A percentile compares a stretch with the other conserved stretches of the same genome.
Conservation (phyloP, 495 filamentous ascomycete genomes). For the Xylaria acuta region DNA sequence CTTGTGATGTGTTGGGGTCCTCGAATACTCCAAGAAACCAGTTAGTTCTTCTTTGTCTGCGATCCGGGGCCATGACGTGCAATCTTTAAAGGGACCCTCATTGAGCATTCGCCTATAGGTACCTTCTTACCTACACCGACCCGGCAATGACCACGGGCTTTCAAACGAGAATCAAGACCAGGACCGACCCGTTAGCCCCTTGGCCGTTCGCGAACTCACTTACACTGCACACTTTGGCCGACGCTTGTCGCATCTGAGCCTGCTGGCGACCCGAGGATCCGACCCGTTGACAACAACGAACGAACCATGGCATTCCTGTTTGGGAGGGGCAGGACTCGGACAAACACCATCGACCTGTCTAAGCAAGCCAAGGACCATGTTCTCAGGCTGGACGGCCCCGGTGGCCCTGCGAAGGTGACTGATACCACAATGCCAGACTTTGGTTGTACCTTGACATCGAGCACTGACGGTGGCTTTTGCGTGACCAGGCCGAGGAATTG, state of each 20-base stretch:
- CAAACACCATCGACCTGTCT: conserved; percentile 56
- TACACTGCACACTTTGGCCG: conserved; percentile 5
- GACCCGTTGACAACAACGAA: not conserved
- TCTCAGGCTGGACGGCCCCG: conserved; percentile 58
- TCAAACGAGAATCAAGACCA: conserved; percentile 9
- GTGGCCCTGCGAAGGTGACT: conserved; percentile 59
- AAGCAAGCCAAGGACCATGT: conserved; percentile 63
- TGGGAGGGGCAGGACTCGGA: conserved; percentile 68
- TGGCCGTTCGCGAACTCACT: not conserved
- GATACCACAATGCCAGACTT: conserved; percentile 16
- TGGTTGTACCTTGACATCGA: conserved; percentile 18
- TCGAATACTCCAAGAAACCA: conserved; percentile 7
- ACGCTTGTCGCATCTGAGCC: conserved; percentile 5
- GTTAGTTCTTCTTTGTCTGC: conserved; percentile 9
- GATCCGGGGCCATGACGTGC: conserved; percentile 11
- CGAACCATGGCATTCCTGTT: conserved; percentile 89
- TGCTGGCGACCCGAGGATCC: not conserved
- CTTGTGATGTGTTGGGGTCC: conserved; percentile 6
- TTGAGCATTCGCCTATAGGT: conserved; percentile 2
- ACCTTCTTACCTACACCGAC: not conserved
- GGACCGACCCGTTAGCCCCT: not conserved
- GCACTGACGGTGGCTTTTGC: conserved; percentile 22
- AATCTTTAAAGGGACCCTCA: conserved; percentile 2
- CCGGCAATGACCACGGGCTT: conserved; percentile 9
- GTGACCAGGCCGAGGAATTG: conserved; percentile 68